Conservation (phyloP, 768 basidiomycete genomes). For the Suillus spraguei region DNA sequence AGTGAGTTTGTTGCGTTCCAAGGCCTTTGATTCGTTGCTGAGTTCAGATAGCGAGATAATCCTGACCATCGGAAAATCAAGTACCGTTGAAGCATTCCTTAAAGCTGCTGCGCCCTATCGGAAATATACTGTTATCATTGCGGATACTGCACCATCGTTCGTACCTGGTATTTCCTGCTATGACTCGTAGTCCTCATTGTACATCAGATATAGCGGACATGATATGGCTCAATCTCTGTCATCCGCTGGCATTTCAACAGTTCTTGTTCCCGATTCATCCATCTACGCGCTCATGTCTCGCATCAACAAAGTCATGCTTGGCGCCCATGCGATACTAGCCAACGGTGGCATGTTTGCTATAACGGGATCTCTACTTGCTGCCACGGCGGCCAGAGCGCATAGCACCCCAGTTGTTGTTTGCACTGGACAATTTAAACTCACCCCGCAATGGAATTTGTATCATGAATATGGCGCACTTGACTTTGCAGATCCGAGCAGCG, state of each 20-base stretch:
- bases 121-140: slow-evolving; percentile 95
- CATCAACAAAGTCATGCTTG: slow-evolving; percentile 94
- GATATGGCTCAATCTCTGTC: slow-evolving; percentile 84
- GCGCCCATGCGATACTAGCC: slow-evolving; percentile 93
- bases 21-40: background rate
- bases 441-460: slow-evolving; percentile 87
- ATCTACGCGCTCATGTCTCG: slow-evolving; percentile 96
- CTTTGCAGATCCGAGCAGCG: slow-evolving; percentile 71
- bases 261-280: slow-evolving; percentile 95
- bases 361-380: slow-evolving; percentile 82
- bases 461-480: slow-evolving; percentile 85
- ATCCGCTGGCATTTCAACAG: slow-evolving; percentile 82
- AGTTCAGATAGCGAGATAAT: slow-evolving; percentile 78
- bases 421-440: slow-evolving; percentile 95
- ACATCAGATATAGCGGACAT: slow-evolving; percentile 75
- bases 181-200: slow-evolving; percentile 11
- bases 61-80: slow-evolving; percentile 90
- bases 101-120: slow-evolving; percentile 87
- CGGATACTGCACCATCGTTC: slow-evolving; percentile 92
- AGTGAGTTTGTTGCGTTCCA: slow-evolving; percentile 56
- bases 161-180: slow-evolving; percentile 31
- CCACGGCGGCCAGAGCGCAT: slow-evolving; percentile 86
- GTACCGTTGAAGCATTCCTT: slow-evolving; percentile 91
- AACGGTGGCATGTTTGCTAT: slow-evolving; percentile 96
- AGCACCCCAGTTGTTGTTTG: slow-evolving; percentile 92